Conservation (phyloP, 1,284 basidiomycete species). For the Rhodotorula glutinis region DNA sequence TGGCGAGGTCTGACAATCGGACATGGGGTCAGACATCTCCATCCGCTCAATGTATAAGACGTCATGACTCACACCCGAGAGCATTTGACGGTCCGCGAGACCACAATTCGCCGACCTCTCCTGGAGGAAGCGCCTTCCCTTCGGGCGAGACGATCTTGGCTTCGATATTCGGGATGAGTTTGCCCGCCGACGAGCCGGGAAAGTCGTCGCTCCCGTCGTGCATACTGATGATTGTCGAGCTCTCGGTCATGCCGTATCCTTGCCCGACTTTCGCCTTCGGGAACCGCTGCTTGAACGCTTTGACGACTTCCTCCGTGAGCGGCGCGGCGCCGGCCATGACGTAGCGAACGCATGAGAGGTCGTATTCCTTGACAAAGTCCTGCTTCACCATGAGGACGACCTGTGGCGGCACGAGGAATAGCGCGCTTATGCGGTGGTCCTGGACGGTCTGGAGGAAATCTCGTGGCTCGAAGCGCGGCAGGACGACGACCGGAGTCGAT, state of each 20-base stretch:
- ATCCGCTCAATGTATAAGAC: too few species aligned
- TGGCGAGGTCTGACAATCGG: slow-evolving; percentile 40
- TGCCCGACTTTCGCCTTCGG: slow-evolving; percentile 24
- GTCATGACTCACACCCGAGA: slow-evolving; percentile 23
- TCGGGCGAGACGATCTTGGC: slow-evolving; percentile 43
- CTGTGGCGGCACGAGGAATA: slow-evolving; percentile 45
- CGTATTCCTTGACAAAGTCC: slow-evolving; percentile 55
- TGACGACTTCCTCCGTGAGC: slow-evolving; percentile 55
- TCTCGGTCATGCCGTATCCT: slow-evolving; percentile 36
- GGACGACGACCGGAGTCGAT: slow-evolving; percentile 58
- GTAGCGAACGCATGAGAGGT: slow-evolving; percentile 61
- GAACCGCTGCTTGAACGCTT: slow-evolving; percentile 22
- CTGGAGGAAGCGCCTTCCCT: slow-evolving; percentile 36
- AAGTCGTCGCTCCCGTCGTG: slow-evolving; percentile 17
- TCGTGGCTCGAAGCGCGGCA: slow-evolving; percentile 67
- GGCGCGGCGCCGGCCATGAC: slow-evolving; percentile 71
- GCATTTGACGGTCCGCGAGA: slow-evolving; percentile 34
- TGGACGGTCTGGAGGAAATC: slow-evolving; percentile 67
- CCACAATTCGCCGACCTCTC: slow-evolving; percentile 36
- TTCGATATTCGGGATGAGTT: slow-evolving; percentile 25
- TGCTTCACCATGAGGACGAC: slow-evolving; percentile 36
- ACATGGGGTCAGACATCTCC: background rate
- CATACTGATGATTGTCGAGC: slow-evolving; percentile 32
- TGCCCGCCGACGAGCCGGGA: slow-evolving; percentile 23
- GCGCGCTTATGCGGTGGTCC: slow-evolving; percentile 59